Evolutionary conservation across 176 grass and related monocot genomes (phyloP).

Genomic region (Tillandsia leiboldiana): DNA sequence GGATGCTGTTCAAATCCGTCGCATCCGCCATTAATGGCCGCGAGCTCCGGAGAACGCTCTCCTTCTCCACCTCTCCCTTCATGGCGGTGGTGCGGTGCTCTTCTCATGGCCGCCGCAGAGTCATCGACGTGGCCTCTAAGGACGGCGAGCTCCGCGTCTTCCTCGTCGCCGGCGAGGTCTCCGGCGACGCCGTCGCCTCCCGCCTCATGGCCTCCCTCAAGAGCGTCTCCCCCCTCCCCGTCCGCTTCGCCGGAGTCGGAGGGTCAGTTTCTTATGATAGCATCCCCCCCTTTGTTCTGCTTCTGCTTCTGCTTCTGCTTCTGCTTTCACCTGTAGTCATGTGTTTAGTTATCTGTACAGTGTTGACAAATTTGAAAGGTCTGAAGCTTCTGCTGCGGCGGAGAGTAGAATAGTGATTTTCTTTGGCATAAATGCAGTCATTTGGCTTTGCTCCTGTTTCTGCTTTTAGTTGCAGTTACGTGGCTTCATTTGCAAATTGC

Average conservation of each 20-base stretch:
- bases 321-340: not conserved
- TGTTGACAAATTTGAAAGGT: no score
- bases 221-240: constrained; percentile 59
- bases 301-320: no score
- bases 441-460: no score
- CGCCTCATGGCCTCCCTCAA: constrained; percentile 71
- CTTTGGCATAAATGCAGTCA: no score
- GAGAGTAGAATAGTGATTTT: no score
- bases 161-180: constrained; percentile 90
- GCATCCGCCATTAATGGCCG: not conserved
- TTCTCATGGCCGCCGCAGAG: constrained; percentile 16
- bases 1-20: not conserved
- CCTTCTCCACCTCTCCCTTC: not conserved
- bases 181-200: constrained; percentile 76
- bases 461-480: no score
- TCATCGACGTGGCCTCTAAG: constrained; percentile 47
- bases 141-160: constrained; percentile 89
- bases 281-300: not conserved
- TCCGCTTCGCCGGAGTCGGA: constrained; percentile 71
- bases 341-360: no score
- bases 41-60: not conserved
- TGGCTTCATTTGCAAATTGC: no score
- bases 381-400: no score
- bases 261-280: constrained; percentile 31
- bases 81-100: not conserved